Conservation (phyloP, 2,329 filamentous ascomycete species). For the Phialophora expanda region DNA sequence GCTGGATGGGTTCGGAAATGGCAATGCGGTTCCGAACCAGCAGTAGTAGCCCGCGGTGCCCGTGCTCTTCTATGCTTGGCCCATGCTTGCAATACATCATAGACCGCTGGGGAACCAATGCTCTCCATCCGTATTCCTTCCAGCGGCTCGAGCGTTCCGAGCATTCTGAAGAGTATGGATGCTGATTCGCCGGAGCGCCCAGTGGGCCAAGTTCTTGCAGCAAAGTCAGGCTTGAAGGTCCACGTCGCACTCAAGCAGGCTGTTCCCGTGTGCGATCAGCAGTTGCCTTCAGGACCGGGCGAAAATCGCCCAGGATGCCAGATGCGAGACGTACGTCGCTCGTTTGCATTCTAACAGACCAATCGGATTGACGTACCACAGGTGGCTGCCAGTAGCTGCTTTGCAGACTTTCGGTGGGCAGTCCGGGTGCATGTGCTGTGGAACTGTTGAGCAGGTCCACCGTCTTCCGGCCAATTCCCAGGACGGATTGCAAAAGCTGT, state of each 20-base stretch:
- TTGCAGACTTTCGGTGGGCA: not conserved
- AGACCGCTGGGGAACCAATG: slow-evolving; percentile 12
- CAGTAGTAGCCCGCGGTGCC: slow-evolving; percentile 24
- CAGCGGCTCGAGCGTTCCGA: not conserved
- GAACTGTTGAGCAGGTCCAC: slow-evolving; percentile 10
- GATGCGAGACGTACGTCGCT: not conserved
- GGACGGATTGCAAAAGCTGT: not conserved
- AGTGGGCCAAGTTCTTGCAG: not conserved
- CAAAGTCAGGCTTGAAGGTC: not conserved
- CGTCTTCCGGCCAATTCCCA: slow-evolving; percentile 1
- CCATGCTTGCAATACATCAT: slow-evolving; percentile 5
- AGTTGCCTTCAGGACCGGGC: not conserved
- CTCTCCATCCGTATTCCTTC: not conserved
- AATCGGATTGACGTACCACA: not conserved
- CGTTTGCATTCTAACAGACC: not conserved
- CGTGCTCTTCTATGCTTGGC: not conserved
- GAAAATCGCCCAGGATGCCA: not conserved
- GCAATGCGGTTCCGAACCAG: slow-evolving; percentile 18
- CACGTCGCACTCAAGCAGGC: not conserved
- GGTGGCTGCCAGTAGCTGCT: not conserved
- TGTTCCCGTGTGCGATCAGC: not conserved
- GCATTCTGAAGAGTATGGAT: not conserved
- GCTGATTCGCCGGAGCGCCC: not conserved
- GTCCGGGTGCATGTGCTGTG: slow-evolving; percentile 6
- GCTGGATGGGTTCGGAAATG: slow-evolving; percentile 54